Base-by-base conservation (phyloP, 1,284 basidiomycete species). In the Tremellales sp. region DNA sequence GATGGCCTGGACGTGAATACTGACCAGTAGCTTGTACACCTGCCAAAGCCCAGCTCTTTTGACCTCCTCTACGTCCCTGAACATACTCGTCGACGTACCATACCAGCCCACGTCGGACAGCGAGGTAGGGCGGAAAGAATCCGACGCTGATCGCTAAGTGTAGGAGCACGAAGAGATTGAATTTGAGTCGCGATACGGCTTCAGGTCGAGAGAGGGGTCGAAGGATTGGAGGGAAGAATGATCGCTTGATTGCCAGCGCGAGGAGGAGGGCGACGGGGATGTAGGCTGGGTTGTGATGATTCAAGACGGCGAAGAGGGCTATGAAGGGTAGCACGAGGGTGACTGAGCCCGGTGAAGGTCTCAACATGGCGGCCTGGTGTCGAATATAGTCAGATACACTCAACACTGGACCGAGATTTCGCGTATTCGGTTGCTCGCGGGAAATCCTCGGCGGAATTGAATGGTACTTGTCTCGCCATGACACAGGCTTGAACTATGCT, bases 81-180 rank as follows among this genome's bases (percentile, higher is more conserved):
- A 58, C 12, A 31, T 31, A 31, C 36, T 44, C 46, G 46, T 65
- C 59, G 17, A 46, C 25, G n/a, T 56, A 26, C 43, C 46, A 49
- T n/a, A 67, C 49, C 0, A 62, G 8, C 2, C 55, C 47, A 1
- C 55, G 43, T n/a, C 61, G 43, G 22, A 70, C 19, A 5, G 60
- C 42, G 24, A 56, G 48, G 46, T 65, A 72, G 2, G 68, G 67
- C 26, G 67, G 57, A 49, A 70, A 68, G 43, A 52, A 27, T 8
- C 8, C 8, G 8, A 31, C 15, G 29, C 8, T 8, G 15, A 31
- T 31, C 19, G 35, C 27, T 15, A 23, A 40, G 15, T 24, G 13
- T n/a, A 72, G 51, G 5, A 59, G 53, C 24, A 72, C 48, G 48
- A 64, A 67, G 25, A 65, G 39, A 53, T 69, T 72, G 43, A 59